These are phyloP conservation scores for Triangularia setosa DNA, from an alignment of 2,329 filamentous ascomycete genomes.

Conservation along the genomic window DNA sequence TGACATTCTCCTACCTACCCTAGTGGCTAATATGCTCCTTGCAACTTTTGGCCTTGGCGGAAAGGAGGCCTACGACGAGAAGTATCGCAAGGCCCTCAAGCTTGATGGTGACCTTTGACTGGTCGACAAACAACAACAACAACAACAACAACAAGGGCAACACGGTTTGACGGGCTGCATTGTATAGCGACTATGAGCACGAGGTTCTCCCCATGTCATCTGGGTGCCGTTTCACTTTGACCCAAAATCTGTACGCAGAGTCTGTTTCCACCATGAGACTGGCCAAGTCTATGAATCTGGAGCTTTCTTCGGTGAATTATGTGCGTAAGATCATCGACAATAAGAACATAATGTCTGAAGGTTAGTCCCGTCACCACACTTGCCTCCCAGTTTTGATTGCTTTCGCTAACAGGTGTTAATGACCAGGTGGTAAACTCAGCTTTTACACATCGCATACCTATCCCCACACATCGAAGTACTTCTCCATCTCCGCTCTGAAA, in stretches of 20 bases:
- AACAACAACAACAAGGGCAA: background rate
- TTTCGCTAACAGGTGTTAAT: background rate
- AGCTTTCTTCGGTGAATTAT: slow-evolving; percentile 35
- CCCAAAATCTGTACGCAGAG: slow-evolving; percentile 51
- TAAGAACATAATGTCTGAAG: slow-evolving; percentile 26
- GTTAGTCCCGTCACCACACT: slow-evolving; percentile 19
- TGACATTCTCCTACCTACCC: slow-evolving; percentile 13
- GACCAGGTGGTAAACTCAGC: slow-evolving; percentile 39
- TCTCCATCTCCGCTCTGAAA: slow-evolving; percentile 39
- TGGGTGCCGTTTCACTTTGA: slow-evolving; percentile 54
- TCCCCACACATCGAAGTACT: slow-evolving; percentile 34
- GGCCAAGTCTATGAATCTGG: slow-evolving; percentile 25
- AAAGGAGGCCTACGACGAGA: slow-evolving; percentile 47
- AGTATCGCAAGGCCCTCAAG: slow-evolving; percentile 50
- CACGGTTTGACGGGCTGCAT: slow-evolving; percentile 45
- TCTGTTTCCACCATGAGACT: slow-evolving; percentile 19
- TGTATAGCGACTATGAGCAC: slow-evolving; percentile 51
- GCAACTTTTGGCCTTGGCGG: slow-evolving; percentile 47
- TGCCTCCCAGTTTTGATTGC: background rate
- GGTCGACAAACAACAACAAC: slow-evolving; percentile 27
- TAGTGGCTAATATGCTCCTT: slow-evolving; percentile 36
- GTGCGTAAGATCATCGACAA: slow-evolving; percentile 36
- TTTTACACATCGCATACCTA: slow-evolving; percentile 46
- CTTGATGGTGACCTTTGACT: slow-evolving; percentile 44
- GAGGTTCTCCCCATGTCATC: slow-evolving; percentile 46